Evolutionary conservation across 2,329 filamentous ascomycete genomes (phyloP), one percentile per base, ranked within the genome.

Genomic region (Aspergillus puulaauensis): DNA sequence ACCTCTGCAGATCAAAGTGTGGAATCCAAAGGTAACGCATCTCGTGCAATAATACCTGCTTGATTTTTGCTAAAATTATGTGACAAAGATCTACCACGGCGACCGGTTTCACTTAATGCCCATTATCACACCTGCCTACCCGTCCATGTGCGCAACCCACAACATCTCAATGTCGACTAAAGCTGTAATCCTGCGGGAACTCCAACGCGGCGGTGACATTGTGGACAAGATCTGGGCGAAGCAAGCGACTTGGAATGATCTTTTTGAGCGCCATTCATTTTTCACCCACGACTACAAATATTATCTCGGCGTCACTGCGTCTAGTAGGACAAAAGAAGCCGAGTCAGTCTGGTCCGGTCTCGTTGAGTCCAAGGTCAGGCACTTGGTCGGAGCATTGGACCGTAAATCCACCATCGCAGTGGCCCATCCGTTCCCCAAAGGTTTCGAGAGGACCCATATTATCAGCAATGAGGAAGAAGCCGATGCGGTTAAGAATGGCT

Each of bases 121-220:
- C 27, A 91, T 99, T 74, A 98, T 99, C 69, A 99, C 95, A 1
- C 95, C 95, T 1, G 93, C 95, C 1, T 98, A 97, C 72, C 95
- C 95, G 3, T 96, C 92, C 50, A 98, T 97, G 93, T 98, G 95
- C 73, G 89, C 95, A 2, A 98, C 95, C 0, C 95, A 96, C 79
- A 98, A 96, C 69, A 88, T 99, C 60, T 93, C 90, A 3, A 81
- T 85, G 63, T 98, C 93, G 1, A 96, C 92, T 2, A 91, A 92
- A 79, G 80, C 84, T 6, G 86, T 97, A 50, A 92, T 99, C 69
- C 85, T 91, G 64, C 83, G 87, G 47, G 95, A 99, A 71, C 84
- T 98, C 19, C 82, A 88, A 62, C 86, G 90, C 39, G 95, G 88
- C 5, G 85, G 88, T 52, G 82, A 90, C 52, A 88, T 97, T 54